These are phyloP conservation scores for Blastobotrys mokoenaii DNA, from an alignment of 805 yeast species.

Conservation along the genomic window DNA sequence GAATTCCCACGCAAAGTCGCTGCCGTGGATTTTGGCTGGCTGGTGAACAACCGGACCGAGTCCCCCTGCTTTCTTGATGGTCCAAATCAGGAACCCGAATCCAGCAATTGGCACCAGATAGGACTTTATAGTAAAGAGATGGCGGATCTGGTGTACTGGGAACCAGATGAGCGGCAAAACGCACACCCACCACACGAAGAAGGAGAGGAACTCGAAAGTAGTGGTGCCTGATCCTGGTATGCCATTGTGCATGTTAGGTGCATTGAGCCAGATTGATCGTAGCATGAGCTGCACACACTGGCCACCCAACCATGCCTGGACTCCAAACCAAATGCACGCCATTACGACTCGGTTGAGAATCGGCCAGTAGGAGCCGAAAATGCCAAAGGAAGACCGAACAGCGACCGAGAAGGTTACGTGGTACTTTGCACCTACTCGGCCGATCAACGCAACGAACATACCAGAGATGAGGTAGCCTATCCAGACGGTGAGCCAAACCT, in stretches of 20 bases:
- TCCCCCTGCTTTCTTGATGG: slow-evolving; percentile 71
- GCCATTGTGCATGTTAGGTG: slow-evolving; percentile 35
- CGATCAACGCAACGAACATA: slow-evolving; percentile 56
- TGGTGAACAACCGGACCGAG: slow-evolving; percentile 64
- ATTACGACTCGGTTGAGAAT: slow-evolving; percentile 79
- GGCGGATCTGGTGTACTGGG: slow-evolving; percentile 75
- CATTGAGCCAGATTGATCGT: slow-evolving; percentile 55
- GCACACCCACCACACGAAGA: slow-evolving; percentile 74
- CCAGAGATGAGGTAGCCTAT: slow-evolving; percentile 69
- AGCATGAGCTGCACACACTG: slow-evolving; percentile 74
- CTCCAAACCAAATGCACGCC: slow-evolving; percentile 84
- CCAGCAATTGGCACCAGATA: slow-evolving; percentile 76
- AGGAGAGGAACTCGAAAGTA: slow-evolving; percentile 63
- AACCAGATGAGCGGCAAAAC: slow-evolving; percentile 76
- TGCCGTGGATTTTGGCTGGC: slow-evolving; percentile 43
- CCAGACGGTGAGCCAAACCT: slow-evolving; percentile 84
- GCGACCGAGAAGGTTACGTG: slow-evolving; percentile 83
- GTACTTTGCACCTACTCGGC: slow-evolving; percentile 72
- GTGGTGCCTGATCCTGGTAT: slow-evolving; percentile 54
- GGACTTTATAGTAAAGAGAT: slow-evolving; percentile 77
- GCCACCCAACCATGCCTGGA: slow-evolving; percentile 79
- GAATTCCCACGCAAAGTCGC: slow-evolving; percentile 75
- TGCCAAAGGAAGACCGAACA: slow-evolving; percentile 75
- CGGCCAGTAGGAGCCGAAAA: slow-evolving; percentile 84
- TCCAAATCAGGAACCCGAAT: slow-evolving; percentile 75